Evolutionary conservation across 2,329 filamentous ascomycete genomes (phyloP).

Genomic region (Monosporascus sp.): DNA sequence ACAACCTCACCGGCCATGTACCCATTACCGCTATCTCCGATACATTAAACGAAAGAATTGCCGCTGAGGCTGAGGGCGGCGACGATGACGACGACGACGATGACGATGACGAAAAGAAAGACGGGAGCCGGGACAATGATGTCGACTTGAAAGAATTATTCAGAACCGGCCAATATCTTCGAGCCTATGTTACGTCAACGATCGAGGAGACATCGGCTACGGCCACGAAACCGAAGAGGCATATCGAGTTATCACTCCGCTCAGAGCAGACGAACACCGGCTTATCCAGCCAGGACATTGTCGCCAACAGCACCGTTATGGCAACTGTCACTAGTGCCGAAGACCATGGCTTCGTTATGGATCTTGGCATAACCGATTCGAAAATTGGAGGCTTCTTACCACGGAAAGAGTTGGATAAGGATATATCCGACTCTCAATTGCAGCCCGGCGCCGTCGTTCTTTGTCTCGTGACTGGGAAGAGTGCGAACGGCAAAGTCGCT

Average conservation of each 20-base stretch:
- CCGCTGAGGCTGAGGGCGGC: conserved; percentile 57
- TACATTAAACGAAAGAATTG: conserved; percentile 68
- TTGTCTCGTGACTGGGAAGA: conserved; percentile 72
- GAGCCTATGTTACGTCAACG: conserved; percentile 77
- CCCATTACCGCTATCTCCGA: conserved; percentile 90
- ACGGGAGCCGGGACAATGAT: conserved; percentile 49
- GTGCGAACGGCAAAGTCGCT: conserved; percentile 72
- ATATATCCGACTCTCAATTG: conserved; percentile 59
- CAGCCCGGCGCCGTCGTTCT: conserved; percentile 82
- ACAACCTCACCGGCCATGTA: conserved; percentile 86
- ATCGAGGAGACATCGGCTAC: conserved; percentile 53
- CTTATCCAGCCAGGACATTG: conserved; percentile 66
- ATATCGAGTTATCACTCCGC: conserved; percentile 81
- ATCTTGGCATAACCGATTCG: conserved; percentile 67
- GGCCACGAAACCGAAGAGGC: conserved; percentile 63
- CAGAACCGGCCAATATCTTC: conserved; percentile 77
- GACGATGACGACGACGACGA: conserved; percentile 54
- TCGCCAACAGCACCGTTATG: conserved; percentile 74
- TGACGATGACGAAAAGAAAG: conserved; percentile 45
- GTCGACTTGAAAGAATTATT: conserved; percentile 74
- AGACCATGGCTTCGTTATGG: conserved; percentile 93
- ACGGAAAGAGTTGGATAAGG: conserved; percentile 70
- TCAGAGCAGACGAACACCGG: conserved; percentile 75
- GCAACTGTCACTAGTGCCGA: conserved; percentile 88
- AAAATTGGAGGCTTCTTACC: conserved; percentile 77